A percentile compares a stretch with the other conserved stretches of the same genome.
Conservation (phyloP, 345 rosid genomes). For the Laguncularia racemosa region DNA sequence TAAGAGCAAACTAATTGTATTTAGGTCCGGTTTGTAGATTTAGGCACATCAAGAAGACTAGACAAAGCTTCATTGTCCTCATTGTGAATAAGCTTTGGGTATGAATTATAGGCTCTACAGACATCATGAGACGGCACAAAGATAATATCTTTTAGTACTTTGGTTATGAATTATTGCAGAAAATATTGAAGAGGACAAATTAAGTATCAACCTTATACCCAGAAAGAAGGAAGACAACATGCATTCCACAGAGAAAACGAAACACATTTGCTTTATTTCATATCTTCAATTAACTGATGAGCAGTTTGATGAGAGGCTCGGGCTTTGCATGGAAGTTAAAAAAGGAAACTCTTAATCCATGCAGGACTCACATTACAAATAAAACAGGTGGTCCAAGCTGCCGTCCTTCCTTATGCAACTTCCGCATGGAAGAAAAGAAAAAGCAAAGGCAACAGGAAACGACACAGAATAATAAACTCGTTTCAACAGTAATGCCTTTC, state of each 20-base stretch:
- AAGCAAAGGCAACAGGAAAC: neutral
- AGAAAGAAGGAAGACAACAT: no score
- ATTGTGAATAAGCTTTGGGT: no score
- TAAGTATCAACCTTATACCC: no score
- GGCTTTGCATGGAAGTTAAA: slow-evolving; percentile 4
- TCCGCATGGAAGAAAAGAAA: neutral
- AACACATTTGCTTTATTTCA: neutral
- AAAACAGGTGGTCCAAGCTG: slow-evolving; percentile 10
- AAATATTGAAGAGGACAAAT: no score
- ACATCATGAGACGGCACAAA: no score
- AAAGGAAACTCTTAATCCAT: slow-evolving; percentile 4
- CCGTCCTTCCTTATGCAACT: neutral
- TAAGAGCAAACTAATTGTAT: no score
- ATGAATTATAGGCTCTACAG: no score
- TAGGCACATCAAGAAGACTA: no score
- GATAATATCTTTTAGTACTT: no score
- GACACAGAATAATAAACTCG: neutral
- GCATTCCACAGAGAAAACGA: neutral
- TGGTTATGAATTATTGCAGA: no score
- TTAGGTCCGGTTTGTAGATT: no score
- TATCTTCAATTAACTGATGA: neutral
- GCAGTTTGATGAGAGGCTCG: neutral
- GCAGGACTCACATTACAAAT: slow-evolving; percentile 3
- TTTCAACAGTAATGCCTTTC: slow-evolving; percentile 1
- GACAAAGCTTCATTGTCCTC: no score